A percentile compares a stretch with the other conserved stretches of the same genome.
phyloP scores from a whole-genome alignment of 208 protist species.

The Zelonia costaricensis region DNA sequence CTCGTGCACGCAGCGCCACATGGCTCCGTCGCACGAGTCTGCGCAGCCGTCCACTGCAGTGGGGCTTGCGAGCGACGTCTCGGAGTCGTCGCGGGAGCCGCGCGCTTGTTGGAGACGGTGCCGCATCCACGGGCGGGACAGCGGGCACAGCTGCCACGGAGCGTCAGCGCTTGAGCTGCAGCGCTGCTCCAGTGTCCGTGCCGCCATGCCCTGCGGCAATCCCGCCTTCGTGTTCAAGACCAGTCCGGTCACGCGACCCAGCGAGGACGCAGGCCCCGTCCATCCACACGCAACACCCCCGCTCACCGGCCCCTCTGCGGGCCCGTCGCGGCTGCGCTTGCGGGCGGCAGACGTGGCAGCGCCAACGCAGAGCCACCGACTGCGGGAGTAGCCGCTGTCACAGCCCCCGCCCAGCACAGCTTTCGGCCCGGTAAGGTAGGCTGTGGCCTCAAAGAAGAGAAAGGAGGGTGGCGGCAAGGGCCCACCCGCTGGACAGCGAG shows the following conservation, averaged over 20 bases:
- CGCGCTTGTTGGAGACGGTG: slow-evolving; percentile 20
- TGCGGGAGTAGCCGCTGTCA: slow-evolving; percentile 37
- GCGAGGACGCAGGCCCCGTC: neutral
- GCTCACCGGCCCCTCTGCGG: neutral
- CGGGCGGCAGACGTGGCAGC: neutral
- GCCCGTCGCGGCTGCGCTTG: slow-evolving; percentile 4
- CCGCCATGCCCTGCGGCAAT: slow-evolving; percentile 55
- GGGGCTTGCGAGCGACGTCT: too few relatives aligned
- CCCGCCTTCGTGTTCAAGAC: slow-evolving; percentile 77
- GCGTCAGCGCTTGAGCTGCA: neutral
- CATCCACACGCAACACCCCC: neutral
- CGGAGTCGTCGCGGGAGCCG: neutral
- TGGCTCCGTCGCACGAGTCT: too few relatives aligned
- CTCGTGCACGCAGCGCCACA: too few relatives aligned
- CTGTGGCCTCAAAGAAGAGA: too few relatives aligned
- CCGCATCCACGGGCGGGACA: slow-evolving; percentile 63
- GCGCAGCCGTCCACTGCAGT: too few relatives aligned
- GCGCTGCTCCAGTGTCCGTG: slow-evolving; percentile 10
- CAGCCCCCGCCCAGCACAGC: too few relatives aligned
- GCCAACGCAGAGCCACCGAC: slow-evolving; percentile 22
- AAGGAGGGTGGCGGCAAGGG: too few relatives aligned
- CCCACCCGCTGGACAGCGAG: too few relatives aligned
- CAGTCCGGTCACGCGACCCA: slow-evolving; percentile 9
- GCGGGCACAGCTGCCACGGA: slow-evolving; percentile 32
- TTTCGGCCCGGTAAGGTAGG: too few relatives aligned